Conservation (phyloP, 164 flowering plant genomes). For the Warburgia ugandensis region DNA sequence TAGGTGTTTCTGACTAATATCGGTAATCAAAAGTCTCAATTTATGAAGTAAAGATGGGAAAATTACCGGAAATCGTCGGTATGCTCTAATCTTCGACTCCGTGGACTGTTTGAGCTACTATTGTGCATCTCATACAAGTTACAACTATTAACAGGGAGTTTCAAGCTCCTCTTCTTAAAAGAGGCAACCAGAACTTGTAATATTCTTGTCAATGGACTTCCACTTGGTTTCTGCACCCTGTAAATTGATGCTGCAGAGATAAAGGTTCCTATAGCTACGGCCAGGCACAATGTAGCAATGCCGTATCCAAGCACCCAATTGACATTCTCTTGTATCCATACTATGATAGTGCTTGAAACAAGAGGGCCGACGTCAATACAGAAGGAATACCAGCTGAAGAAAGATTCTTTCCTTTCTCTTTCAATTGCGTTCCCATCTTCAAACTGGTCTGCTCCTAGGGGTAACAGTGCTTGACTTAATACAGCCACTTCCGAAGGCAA, state of each 20-base stretch:
- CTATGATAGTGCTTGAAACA: constrained; percentile 47
- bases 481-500: constrained; percentile 66
- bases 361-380: constrained; percentile 63
- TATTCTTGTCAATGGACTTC: constrained; percentile 59
- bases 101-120: constrained; percentile 39
- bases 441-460: constrained; percentile 73
- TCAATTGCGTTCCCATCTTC: constrained; percentile 48
- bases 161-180: constrained; percentile 34
- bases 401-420: constrained; percentile 53
- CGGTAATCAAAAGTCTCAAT: not conserved
- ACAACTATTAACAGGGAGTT: constrained; percentile 39
- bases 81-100: constrained; percentile 55
- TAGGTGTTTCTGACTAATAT: not conserved
- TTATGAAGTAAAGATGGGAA: not conserved
- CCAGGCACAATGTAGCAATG: constrained; percentile 65
- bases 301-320: constrained; percentile 82
- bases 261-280: constrained; percentile 46
- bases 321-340: constrained; percentile 63
- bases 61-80: constrained; percentile 48
- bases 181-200: constrained; percentile 59
- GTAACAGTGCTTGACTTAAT: constrained; percentile 60
- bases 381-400: constrained; percentile 73
- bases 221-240: constrained; percentile 65
- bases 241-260: constrained; percentile 53
- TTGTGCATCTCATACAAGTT: constrained; percentile 43